phyloP scores from a whole-genome alignment of 148 eudicot genomes.

The Selenicereus undatus region DNA sequence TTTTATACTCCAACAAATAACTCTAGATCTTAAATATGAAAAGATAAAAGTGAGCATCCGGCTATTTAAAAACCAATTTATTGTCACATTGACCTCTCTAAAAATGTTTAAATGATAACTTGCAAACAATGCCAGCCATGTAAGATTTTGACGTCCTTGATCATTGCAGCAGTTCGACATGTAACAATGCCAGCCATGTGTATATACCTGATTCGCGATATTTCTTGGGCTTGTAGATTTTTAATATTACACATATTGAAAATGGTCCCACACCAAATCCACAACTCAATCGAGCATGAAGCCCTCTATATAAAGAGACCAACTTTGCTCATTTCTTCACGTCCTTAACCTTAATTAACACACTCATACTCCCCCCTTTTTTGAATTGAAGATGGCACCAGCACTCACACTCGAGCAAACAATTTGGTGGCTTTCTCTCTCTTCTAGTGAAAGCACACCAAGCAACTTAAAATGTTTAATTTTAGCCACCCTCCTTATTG shows the following conservation, averaged over 20 bases:
- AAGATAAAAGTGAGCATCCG: too few relatives aligned
- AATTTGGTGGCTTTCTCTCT: constrained; percentile 20
- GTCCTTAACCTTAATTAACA: background rate
- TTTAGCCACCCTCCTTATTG: constrained; percentile 1
- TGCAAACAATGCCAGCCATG: too few relatives aligned
- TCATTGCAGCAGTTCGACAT: background rate
- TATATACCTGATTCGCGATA: background rate
- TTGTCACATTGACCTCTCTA: too few relatives aligned
- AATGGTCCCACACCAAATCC: constrained; percentile 7
- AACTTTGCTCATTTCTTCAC: constrained; percentile 7
- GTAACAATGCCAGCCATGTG: background rate
- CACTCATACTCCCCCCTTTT: background rate
- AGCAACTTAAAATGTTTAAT: background rate
- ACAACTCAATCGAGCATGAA: background rate
- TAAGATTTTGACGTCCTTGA: background rate
- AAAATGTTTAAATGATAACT: too few relatives aligned
- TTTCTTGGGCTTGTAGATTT: background rate
- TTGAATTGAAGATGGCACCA: constrained; percentile 11
- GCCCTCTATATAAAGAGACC: constrained; percentile 12
- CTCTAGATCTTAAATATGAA: too few relatives aligned
- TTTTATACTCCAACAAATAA: too few relatives aligned
- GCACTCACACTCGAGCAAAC: constrained; percentile 15
- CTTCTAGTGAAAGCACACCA: constrained; percentile 5
- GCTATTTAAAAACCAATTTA: too few relatives aligned
- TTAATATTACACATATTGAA: background rate